phyloP scores from a whole-genome alignment of 2,329 filamentous ascomycete genomes.

The Colletotrichum godetiae region DNA sequence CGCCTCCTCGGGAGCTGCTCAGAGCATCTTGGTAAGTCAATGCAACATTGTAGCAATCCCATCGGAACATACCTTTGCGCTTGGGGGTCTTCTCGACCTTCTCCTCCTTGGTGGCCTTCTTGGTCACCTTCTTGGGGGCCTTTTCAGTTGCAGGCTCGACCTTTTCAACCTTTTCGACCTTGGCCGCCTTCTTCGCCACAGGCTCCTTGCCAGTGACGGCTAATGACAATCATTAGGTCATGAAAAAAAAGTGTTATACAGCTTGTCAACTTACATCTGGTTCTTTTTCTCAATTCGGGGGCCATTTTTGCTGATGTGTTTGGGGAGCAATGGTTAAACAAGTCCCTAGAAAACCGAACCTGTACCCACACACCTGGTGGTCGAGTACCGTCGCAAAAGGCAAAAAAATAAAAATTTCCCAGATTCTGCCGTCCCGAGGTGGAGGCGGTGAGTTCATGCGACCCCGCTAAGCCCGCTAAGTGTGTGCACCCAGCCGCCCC shows the following conservation, averaged over 20 bases:
- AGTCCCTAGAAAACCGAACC: conserved; percentile 16
- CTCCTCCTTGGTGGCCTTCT: conserved; percentile 43
- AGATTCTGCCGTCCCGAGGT: conserved; percentile 33
- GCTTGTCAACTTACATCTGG: conserved; percentile 40
- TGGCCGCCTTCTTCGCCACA: conserved; percentile 37
- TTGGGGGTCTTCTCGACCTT: conserved; percentile 46
- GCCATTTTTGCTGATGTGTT: conserved; percentile 50
- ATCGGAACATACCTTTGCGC: conserved; percentile 48
- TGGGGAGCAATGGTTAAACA: conserved; percentile 7
- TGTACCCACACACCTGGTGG: not conserved
- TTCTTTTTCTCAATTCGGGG: conserved; percentile 55
- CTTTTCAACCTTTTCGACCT: conserved; percentile 32
- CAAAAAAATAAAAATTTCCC: conserved; percentile 43
- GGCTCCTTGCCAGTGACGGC: conserved; percentile 49
- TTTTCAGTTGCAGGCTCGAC: conserved; percentile 27
- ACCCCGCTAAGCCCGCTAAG: conserved; percentile 20
- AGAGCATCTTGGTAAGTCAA: conserved; percentile 39
- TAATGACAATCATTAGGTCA: conserved; percentile 22
- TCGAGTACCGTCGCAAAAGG: conserved; percentile 29
- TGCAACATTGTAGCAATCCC: not conserved
- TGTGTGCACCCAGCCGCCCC: not conserved
- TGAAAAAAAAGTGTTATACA: accelerated
- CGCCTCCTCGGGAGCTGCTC: conserved; percentile 55
- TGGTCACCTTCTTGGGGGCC: not conserved
- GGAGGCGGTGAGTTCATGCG: conserved; percentile 26